Conservation (phyloP, 306 rosid species). For the Fagus crenata region DNA sequence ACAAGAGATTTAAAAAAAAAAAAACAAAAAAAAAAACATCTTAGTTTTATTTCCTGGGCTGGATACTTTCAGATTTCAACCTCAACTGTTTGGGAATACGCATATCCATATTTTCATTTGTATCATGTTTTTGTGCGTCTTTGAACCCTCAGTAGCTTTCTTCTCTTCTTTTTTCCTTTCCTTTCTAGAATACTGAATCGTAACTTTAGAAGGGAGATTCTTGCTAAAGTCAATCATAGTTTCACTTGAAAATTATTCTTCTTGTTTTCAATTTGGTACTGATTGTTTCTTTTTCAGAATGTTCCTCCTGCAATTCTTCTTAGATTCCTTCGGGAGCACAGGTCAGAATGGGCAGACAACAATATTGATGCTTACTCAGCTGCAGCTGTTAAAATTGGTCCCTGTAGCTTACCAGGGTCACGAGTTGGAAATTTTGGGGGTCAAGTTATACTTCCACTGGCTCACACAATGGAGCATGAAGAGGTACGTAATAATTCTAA, state of each 20-base stretch:
- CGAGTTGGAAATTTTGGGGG: constrained; percentile 87
- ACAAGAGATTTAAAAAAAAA: background rate
- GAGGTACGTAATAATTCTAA: constrained; percentile 48
- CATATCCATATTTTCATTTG: background rate
- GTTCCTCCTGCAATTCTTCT: constrained; percentile 96
- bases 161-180: background rate
- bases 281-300: constrained; percentile 52
- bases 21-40: background rate
- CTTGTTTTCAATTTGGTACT: constrained; percentile 12
- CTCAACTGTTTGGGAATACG: background rate
- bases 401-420: constrained; percentile 87
- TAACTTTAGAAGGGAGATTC: background rate
- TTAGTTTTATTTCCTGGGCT: background rate
- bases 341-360: constrained; percentile 98
- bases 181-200: background rate
- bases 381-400: constrained; percentile 94
- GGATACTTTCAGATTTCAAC: background rate
- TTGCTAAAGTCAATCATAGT: background rate
- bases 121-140: background rate
- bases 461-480: constrained; percentile 94
- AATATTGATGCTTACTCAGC: constrained; percentile 95
- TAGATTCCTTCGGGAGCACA: constrained; percentile 88
- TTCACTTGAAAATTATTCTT: constrained; percentile 18
- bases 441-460: constrained; percentile 94
- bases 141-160: background rate